Evolutionary conservation across 2,329 filamentous ascomycete genomes (phyloP), one percentile per base, ranked within the genome.

Genomic region (Verticillium nubilum): DNA sequence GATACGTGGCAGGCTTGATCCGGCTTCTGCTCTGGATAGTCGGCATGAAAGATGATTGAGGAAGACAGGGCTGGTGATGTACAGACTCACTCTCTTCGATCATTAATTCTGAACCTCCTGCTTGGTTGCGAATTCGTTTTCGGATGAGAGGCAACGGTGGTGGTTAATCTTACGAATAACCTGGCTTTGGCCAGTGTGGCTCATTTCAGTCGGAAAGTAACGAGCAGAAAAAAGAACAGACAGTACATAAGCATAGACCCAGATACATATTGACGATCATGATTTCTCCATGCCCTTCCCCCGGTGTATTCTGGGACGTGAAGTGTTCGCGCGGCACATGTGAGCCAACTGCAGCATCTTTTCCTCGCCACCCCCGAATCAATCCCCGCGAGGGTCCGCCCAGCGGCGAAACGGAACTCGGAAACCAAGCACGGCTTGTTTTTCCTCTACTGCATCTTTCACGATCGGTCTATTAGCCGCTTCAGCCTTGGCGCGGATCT

Each of bases 1-100:
- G 70, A 74, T 31, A 70, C 64, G 2, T 77, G 74, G 74, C 70
- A 73, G 63, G 61, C 55, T 52, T 67, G 57, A 42, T 10, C 9
- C n/a, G 52, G 29, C 17, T 23, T 19, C 17, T 23, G 9, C 5
- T 9, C 7, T 25, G 37, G 37, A 12, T 6, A 7, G 35, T 37
- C 17, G 35, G 12, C 4, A 42, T 13, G 17, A n/a, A 7, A n/a
- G n/a, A 42, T 4, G 7, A n/a, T 42, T 42, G 1, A 42, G 5
- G 35, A 23, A n/a, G 35, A 15, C 35, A 2, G 35, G 9, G 35
- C 29, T 37, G 12, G 12, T 37, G 12, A 37, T 5, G 35, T 37
- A 2, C 9, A 15, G 17, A 23, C n/a, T 19, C 7, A 3, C 42
- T 47, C 19, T 23, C 10, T n/a, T 23, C 2, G 7, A 12, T 13